Evolutionary conservation across 2,329 filamentous ascomycete genomes (phyloP), one percentile per base, ranked within the genome.

Genomic region (Aspergillus hiratsukae): DNA sequence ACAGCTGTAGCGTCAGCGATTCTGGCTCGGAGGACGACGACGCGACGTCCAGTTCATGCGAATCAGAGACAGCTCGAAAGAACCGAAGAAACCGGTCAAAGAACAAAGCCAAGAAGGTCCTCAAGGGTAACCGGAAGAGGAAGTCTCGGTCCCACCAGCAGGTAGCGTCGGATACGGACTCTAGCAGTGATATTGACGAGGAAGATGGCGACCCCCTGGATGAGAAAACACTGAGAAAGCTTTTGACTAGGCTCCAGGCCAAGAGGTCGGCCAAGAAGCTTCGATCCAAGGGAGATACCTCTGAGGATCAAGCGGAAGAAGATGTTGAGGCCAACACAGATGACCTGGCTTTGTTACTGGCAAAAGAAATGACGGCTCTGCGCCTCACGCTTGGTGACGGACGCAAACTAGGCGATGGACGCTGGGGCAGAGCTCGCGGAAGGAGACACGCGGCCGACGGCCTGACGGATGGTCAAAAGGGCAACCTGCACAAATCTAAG

Each of bases 31-130:
- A 58, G 10, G 56, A 62, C 43, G 58, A 64, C 27, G 56, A 52
- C 4, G 55, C 61, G n/a, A 25, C 46, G 2, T 59, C 58, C 14
- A 49, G 56, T 10, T 59, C 58, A 7, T 64, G 63, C 1, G 62
- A 68, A 25, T 66, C 67, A 4, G 62, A 64, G 40, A 55, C 59
- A 3, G 66, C 66, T 11, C 58, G 60, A 19, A 66, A 67, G 61
- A 68, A 54, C 59, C 69, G 74, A 51, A 75, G 76, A 53, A 64
- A 68, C 58, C 62, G 64, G 54, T 64, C 69, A 51, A 78, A 76
- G 60, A 60, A 65, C 3, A 77, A 71, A 45, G 52, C 66, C 5
- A 74, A 66, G 40, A 71, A 72, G 55, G 57, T 62, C 1, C 57
- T 64, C 31, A 73, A 69, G 46, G 58, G 61, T 25, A 64, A 60